These are phyloP conservation scores for Rosa multiflora DNA, from an alignment of 306 rosid species.

Conservation along the genomic window DNA sequence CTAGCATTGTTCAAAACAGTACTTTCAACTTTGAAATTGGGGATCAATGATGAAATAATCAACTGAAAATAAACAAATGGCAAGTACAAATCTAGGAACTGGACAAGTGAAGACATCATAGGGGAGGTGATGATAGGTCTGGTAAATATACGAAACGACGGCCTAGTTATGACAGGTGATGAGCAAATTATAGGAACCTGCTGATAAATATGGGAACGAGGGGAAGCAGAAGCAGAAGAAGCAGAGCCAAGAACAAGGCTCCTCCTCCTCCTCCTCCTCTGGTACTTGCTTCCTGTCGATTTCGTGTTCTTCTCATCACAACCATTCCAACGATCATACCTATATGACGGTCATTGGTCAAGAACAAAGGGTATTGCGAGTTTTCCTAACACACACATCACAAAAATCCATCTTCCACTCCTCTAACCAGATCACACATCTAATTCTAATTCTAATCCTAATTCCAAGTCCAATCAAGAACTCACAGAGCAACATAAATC, in stretches of 20 bases:
- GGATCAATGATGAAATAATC: not conserved
- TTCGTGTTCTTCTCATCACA: not conserved
- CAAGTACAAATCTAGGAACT: not conserved
- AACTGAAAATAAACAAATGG: not conserved
- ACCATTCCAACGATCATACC: slow-evolving; percentile 11
- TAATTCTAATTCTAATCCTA: not conserved
- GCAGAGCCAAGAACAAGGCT: slow-evolving; percentile 20
- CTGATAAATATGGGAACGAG: slow-evolving; percentile 4
- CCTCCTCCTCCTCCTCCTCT: slow-evolving; percentile 17
- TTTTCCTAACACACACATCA: not conserved
- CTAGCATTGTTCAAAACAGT: slow-evolving; percentile 2
- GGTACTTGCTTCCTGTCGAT: slow-evolving; percentile 6
- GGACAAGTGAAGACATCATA: no score
- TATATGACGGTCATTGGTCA: not conserved
- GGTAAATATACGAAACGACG: not conserved
- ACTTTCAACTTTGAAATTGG: not conserved
- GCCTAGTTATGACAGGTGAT: not conserved
- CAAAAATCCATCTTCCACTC: not conserved
- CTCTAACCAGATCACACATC: not conserved
- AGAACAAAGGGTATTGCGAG: not conserved
- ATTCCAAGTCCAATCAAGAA: not conserved
- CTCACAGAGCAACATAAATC: not conserved
- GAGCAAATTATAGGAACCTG: slow-evolving; percentile 13
- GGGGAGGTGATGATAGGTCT: not conserved
- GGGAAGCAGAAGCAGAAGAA: slow-evolving; percentile 4